Conservation (phyloP, 148 eudicot species). For the Silene conica region DNA sequence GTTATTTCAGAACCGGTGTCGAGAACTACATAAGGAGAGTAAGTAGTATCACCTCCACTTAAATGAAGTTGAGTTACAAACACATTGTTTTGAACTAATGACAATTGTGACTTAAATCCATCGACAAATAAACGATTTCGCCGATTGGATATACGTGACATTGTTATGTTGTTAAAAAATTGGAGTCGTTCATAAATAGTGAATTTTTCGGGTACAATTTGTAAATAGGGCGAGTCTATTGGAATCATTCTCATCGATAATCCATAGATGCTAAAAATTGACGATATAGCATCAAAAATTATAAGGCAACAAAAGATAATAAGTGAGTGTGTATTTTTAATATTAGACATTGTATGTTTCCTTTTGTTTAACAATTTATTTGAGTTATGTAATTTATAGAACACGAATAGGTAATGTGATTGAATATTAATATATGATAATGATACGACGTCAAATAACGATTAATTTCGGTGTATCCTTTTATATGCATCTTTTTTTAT, state of each 20-base stretch:
- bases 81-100: not conserved
- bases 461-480: too few species aligned
- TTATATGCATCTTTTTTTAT: too few species aligned
- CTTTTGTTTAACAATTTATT: too few species aligned
- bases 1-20: slow-evolving; percentile 8
- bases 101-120: not conserved
- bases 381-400: too few species aligned
- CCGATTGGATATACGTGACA: not conserved
- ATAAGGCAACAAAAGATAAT: not conserved
- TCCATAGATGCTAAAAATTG: slow-evolving; percentile 1
- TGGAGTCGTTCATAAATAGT: not conserved
- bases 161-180: slow-evolving; percentile 12
- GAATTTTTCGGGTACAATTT: not conserved
- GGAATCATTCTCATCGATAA: slow-evolving; percentile 20
- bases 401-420: too few species aligned
- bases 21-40: not conserved
- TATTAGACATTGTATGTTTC: too few species aligned
- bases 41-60: not conserved
- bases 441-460: too few species aligned
- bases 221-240: slow-evolving; percentile 14
- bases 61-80: not conserved
- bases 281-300: not conserved
- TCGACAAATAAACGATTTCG: not conserved
- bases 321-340: too few species aligned
- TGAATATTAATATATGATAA: too few species aligned